Conservation (phyloP, 2,329 filamentous ascomycete genomes). For the Xylaria sp. region DNA sequence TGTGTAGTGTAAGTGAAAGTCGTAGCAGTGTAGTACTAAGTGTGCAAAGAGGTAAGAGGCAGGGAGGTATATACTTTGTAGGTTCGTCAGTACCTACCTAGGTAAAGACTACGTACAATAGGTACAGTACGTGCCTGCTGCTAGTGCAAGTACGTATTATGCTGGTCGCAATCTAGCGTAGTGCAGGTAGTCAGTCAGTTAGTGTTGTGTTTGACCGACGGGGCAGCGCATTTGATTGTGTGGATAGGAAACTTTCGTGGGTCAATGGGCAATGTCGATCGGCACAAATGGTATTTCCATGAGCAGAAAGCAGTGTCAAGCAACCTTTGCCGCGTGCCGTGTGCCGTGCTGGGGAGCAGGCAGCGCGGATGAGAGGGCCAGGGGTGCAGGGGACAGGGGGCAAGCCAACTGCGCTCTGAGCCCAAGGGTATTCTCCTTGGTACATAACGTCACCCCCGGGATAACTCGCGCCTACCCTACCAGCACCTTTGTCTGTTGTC, state of each 20-base stretch:
- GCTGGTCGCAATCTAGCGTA: neutral
- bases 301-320: slow-evolving; percentile 23
- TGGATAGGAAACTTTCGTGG: slow-evolving; percentile 34
- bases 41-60: neutral
- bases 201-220: slow-evolving; percentile 22
- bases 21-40: neutral
- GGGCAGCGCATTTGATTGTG: slow-evolving; percentile 31
- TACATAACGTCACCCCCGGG: neutral
- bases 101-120: no score
- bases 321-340: slow-evolving; percentile 38
- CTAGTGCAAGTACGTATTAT: neutral
- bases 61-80: no score
- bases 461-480: neutral
- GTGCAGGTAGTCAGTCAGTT: neutral
- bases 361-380: neutral
- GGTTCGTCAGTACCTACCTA: neutral
- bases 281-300: slow-evolving; percentile 17
- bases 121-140: neutral
- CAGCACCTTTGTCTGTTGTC: neutral
- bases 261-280: slow-evolving; percentile 38
- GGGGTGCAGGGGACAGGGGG: slow-evolving; percentile 13
- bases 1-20: neutral
- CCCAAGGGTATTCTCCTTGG: neutral
- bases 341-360: slow-evolving; percentile 20
- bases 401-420: neutral